Evolutionary conservation across 805 yeast genomes (phyloP).

Genomic region (Torulaspora delbrueckii): DNA sequence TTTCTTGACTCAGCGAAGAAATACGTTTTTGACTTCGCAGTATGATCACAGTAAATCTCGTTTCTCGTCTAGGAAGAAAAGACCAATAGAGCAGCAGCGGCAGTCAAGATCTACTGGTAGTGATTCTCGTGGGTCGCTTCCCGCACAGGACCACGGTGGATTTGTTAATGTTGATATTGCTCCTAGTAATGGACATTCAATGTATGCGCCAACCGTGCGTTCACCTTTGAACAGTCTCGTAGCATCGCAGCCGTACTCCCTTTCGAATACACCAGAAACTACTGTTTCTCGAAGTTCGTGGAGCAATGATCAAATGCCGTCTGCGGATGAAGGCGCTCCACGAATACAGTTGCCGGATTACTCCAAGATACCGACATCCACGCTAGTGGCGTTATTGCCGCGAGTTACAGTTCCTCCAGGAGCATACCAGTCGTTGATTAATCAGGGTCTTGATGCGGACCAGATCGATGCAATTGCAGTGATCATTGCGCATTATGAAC

Average conservation of each 20-base stretch:
- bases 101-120: background rate
- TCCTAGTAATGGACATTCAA: conserved; percentile 5
- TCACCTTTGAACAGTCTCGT: conserved; percentile 21
- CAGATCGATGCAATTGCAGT: conserved; percentile 74
- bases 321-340: conserved; percentile 5
- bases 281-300: conserved; percentile 3
- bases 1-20: conserved; percentile 29
- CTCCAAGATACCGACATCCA: conserved; percentile 31
- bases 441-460: conserved; percentile 61
- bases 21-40: conserved; percentile 31
- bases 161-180: conserved; percentile 19
- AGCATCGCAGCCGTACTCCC: conserved; percentile 15
- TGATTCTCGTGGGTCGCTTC: conserved; percentile 7
- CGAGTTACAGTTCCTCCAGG: conserved; percentile 68
- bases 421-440: conserved; percentile 56
- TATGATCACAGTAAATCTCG: conserved; percentile 32
- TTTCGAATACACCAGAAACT: conserved; percentile 9
- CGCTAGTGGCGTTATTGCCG: conserved; percentile 45
- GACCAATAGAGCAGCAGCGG: conserved; percentile 1
- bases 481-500: conserved; percentile 65
- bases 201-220: conserved; percentile 14
- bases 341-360: conserved; percentile 31
- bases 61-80: conserved; percentile 22
- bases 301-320: conserved; percentile 2
- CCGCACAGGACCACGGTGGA: conserved; percentile 25